Evolutionary conservation across 2,329 filamentous ascomycete species (phyloP).

Genomic region (Apiospora koreana): DNA sequence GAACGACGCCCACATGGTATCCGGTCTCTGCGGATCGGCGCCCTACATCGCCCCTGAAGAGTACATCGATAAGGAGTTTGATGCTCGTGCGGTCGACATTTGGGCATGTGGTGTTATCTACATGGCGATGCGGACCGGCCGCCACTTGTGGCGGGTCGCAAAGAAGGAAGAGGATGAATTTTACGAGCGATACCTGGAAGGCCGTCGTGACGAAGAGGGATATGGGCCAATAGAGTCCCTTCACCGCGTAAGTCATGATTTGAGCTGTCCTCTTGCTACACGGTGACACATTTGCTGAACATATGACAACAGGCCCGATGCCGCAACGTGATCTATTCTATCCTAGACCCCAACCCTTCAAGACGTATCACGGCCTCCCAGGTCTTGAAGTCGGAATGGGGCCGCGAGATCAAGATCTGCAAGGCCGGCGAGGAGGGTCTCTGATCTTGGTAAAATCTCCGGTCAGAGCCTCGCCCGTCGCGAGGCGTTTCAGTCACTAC

Average conservation of each 20-base stretch:
- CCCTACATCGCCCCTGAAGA: constrained; percentile 98
- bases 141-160: constrained; percentile 95
- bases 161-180: constrained; percentile 98
- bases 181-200: constrained; percentile 90
- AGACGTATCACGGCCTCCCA: constrained; percentile 94
- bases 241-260: constrained; percentile 72
- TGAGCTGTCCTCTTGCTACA: constrained; percentile 14
- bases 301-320: constrained; percentile 76
- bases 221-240: constrained; percentile 96
- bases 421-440: constrained; percentile 95
- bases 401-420: constrained; percentile 95
- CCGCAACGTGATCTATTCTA: constrained; percentile 98
- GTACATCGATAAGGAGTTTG: constrained; percentile 93
- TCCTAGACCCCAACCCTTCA: constrained; percentile 89
- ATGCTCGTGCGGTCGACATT: constrained; percentile 94
- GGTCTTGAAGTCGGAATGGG: constrained; percentile 98
- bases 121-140: constrained; percentile 98
- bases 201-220: constrained; percentile 89
- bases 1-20: constrained; percentile 96
- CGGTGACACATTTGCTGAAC: constrained; percentile 22
- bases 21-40: constrained; percentile 91
- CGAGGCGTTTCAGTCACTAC: constrained; percentile 8
- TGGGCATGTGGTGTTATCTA: constrained; percentile 99
- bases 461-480: neutral
- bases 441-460: constrained; percentile 41